Base-by-base conservation (phyloP, 139 green algal species). In the Asterochloris sp. region DNA sequence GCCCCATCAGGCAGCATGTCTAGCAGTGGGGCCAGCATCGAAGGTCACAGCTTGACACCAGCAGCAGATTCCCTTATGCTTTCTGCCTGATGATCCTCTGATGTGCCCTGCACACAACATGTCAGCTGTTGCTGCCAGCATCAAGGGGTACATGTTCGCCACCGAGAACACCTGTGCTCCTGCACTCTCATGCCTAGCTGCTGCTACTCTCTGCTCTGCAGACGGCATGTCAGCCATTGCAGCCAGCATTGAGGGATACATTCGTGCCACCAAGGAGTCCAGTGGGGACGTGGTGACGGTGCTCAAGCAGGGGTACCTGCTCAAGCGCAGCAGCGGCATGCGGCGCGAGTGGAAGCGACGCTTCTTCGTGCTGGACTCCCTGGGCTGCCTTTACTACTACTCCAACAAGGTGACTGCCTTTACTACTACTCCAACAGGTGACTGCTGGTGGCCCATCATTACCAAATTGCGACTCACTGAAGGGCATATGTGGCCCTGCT, bases 361-460 rank as follows among this genome's bases (percentile, higher is more conserved):
- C 54, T 98, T 95, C 88, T 98, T 98, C 81, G 92, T 97, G 66
- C 87, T 98, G 27, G 95, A 98, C 89, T 89, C 79, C 71, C 75
- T 81, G 1, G 93, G 93, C 24, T 86, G 90, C 82, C 87, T 95
- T 54, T 94, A 91, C 84, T 95, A 95, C 87, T 94, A 93, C 88
- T 90, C 79, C 23, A 89, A 88, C 21, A 95, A 94, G 85, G 87
- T 91, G 27, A 69, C 64, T 69, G 64, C 64, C 14, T 24, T 69
- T 16, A 69, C 16, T 69, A 24, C 64, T 24, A 69, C 14, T 69
- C 16, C n/a, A n/a, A n/a, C n/a, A n/a, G 85, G 87, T 91, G 27
- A 54, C 38, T 54, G 38, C 38, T 54, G 38, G 38, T 54, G 4
- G 38, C 38, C 38, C 38, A 54, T 54, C 6, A 54, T 6, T 54